Base-by-base conservation (phyloP, 129 eudicot species). In the Lactuca saligna region DNA sequence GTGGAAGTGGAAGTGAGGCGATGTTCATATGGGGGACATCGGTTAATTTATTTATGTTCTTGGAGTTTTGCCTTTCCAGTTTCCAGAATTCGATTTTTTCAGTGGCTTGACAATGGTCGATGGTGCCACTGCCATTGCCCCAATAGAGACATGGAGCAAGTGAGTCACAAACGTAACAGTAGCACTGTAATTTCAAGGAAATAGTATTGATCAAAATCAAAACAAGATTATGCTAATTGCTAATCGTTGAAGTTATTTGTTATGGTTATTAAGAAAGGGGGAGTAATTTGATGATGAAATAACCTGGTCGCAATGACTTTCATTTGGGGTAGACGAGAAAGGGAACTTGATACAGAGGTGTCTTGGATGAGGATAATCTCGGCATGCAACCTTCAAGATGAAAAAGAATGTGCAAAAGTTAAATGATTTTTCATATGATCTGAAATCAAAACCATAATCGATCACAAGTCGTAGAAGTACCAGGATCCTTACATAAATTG, bases 321-420 rank as follows among this genome's bases (percentile, higher is more conserved):
- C 83, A 56, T 81, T 95, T 35, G 83, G 76, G 17, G 91, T 82
- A n/a, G 96, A 82, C 15, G 71, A 55, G 50, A 92, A 88, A 2
- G 85, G 88, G 76, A 82, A 89, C 59, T 88, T 84, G 49, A 70
- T 91, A 72, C 98, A 92, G 16, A 84, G 91, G 75, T 88, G 89
- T 11, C 98, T 86, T 16, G 98, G 58, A 70, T 93, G 98, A 54
- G 98, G 96, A 54, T 82, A 93, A 81, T 93, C 98, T 53, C 98
- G 78, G 72, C 97, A 89, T 3, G 98, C 98, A 60, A 93, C 96
- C 98, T 93, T 78, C 53, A 71, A 61, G 7, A 56, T 16, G 6
- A 59, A 33, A 15, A 62, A 65, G 53, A 53, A 50, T 2, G 8
- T 25, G 1, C 34, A 53, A 32, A 59, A 29, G 11, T 41, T 39